A percentile compares a stretch with the other conserved stretches of the same genome.
Evolutionary conservation across 139 green algal genomes (phyloP).

Genomic region (Tetraselmis chui): DNA sequence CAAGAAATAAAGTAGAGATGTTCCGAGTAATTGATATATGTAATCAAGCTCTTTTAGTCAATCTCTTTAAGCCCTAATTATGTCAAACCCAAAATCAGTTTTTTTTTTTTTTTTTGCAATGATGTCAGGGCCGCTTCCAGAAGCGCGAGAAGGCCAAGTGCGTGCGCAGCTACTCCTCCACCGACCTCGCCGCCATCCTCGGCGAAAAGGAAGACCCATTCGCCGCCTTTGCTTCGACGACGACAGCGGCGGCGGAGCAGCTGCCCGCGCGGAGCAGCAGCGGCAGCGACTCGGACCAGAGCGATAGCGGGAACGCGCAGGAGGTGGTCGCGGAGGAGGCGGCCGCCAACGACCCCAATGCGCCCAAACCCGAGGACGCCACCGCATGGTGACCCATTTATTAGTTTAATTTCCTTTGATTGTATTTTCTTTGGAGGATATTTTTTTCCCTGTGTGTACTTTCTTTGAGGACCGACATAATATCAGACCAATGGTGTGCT

Average conservation of each 20-base stretch:
- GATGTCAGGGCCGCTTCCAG: constrained; percentile 55
- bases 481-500: too few species aligned
- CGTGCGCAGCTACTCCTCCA: constrained; percentile 60
- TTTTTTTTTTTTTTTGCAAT: too few species aligned
- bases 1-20: too few species aligned
- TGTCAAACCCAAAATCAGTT: too few species aligned
- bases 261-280: neutral
- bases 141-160: constrained; percentile 57
- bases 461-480: too few species aligned
- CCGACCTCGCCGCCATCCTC: constrained; percentile 73
- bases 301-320: neutral
- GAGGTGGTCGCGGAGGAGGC: neutral
- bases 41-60: too few species aligned
- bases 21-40: too few species aligned
- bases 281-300: neutral
- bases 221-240: constrained; percentile 11
- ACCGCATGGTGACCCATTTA: neutral
- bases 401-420: too few species aligned
- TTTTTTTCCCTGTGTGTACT: too few species aligned
- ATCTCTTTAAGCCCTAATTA: too few species aligned
- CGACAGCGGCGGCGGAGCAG: constrained; percentile 12
- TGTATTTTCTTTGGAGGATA: too few species aligned
- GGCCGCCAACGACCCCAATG: neutral
- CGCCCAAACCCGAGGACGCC: neutral
- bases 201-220: constrained; percentile 31